phyloP scores from a whole-genome alignment of 1,284 basidiomycete species.

The Gymnopus androsaceus region DNA sequence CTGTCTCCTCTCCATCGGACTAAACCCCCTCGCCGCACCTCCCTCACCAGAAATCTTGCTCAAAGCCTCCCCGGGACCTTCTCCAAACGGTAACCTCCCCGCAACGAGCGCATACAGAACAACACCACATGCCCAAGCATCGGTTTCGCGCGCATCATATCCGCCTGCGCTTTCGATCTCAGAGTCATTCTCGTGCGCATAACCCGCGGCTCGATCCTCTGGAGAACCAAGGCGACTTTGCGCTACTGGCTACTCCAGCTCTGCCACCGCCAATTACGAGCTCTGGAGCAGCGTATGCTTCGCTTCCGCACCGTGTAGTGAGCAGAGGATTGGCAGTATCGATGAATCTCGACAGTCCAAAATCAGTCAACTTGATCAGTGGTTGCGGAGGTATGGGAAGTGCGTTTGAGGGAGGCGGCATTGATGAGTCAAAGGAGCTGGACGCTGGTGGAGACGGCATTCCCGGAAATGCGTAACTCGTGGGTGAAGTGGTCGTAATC shows the following conservation, averaged over 20 bases:
- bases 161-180: conserved; percentile 33
- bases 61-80: conserved; percentile 37
- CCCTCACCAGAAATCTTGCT: conserved; percentile 33
- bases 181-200: conserved; percentile 30
- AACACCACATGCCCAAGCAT: conserved; percentile 88
- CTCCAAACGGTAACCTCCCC: conserved; percentile 65
- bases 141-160: conserved; percentile 88
- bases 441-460: neutral
- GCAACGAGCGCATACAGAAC: conserved; percentile 78
- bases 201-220: conserved; percentile 6
- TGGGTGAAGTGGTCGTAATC: conserved; percentile 5
- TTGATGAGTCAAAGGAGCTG: neutral
- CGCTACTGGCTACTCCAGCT: conserved; percentile 19
- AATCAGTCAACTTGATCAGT: conserved; percentile 87
- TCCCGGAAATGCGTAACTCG: conserved; percentile 9
- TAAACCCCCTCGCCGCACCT: conserved; percentile 25
- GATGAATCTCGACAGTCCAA: conserved; percentile 88
- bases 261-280: conserved; percentile 64
- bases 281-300: conserved; percentile 91
- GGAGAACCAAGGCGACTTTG: conserved; percentile 6
- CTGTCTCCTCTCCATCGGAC: conserved; percentile 40
- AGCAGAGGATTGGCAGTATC: conserved; percentile 70
- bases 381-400: conserved; percentile 49
- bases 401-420: conserved; percentile 19
- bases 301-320: conserved; percentile 87